Conservation (phyloP, 2,329 filamentous ascomycete species). For the Penicillium sp. region DNA sequence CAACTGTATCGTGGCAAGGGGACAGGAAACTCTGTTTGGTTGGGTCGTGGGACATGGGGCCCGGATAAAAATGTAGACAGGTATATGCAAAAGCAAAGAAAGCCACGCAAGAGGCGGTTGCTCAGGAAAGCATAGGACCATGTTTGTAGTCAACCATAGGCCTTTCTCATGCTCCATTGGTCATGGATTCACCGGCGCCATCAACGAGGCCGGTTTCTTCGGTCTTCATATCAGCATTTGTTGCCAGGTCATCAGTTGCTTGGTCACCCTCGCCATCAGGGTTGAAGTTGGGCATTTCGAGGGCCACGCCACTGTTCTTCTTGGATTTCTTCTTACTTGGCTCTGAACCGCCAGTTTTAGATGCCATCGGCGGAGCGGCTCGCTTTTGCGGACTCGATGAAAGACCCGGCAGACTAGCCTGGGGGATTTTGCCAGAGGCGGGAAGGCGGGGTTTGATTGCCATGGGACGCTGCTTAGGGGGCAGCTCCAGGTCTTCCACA, state of each 20-base stretch:
- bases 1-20: background rate
- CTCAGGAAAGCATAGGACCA: background rate
- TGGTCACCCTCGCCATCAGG: constrained; percentile 25
- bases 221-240: constrained; percentile 5
- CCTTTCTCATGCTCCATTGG: constrained; percentile 3
- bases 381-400: constrained; percentile 38
- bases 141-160: constrained; percentile 23
- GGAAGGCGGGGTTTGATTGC: constrained; percentile 38
- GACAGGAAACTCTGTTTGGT: background rate
- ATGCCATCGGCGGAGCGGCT: constrained; percentile 24
- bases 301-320: constrained; percentile 32
- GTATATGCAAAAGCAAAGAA: background rate
- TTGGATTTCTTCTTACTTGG: constrained; percentile 39
- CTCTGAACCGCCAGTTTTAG: constrained; percentile 26
- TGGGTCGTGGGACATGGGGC: background rate
- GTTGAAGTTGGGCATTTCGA: constrained; percentile 21
- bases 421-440: constrained; percentile 40
- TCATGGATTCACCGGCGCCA: constrained; percentile 20
- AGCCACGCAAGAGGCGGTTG: background rate
- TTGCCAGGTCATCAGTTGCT: constrained; percentile 15
- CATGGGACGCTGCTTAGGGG: constrained; percentile 68
- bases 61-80: background rate
- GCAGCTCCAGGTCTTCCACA: constrained; percentile 88
- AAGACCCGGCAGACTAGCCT: constrained; percentile 24
- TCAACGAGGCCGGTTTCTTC: constrained; percentile 24